Percentiles rank a stretch among this genome's conserved stretches.
These are phyloP conservation scores for Cryptomeria japonica DNA, from an alignment of 75 land plant genomes.

Conservation along the genomic window DNA sequence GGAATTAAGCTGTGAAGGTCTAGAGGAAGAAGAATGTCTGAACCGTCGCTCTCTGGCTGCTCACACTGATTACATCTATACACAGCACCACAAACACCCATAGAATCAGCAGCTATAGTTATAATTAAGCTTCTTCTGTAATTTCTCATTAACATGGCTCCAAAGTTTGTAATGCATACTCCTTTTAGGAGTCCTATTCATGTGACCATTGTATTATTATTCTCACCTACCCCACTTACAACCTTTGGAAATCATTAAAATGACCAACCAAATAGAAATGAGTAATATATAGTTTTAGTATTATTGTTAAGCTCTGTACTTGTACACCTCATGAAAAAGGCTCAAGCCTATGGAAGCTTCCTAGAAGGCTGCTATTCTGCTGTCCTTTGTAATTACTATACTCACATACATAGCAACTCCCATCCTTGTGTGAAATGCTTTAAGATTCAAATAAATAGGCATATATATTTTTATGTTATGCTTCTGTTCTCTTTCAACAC, in stretches of 20 bases:
- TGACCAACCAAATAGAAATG: too few relatives aligned
- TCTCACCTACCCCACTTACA: background rate
- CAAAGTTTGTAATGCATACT: background rate
- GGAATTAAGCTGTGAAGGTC: constrained; percentile 17
- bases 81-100: constrained; percentile 22
- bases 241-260: background rate
- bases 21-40: constrained; percentile 28
- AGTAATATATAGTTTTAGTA: too few relatives aligned
- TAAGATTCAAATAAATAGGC: background rate
- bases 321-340: too few relatives aligned
- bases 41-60: constrained; percentile 31
- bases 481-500: background rate
- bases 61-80: constrained; percentile 36
- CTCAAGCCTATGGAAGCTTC: too few relatives aligned
- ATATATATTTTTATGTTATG: background rate
- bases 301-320: too few relatives aligned
- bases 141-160: background rate
- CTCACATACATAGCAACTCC: background rate
- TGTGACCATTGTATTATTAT: background rate
- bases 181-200: background rate
- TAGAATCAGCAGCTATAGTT: background rate
- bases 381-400: background rate
- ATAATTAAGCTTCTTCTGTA: background rate
- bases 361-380: background rate
- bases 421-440: background rate